phyloP scores from a whole-genome alignment of 2,329 filamentous ascomycete species.

The Mycosphaerella sp. region DNA sequence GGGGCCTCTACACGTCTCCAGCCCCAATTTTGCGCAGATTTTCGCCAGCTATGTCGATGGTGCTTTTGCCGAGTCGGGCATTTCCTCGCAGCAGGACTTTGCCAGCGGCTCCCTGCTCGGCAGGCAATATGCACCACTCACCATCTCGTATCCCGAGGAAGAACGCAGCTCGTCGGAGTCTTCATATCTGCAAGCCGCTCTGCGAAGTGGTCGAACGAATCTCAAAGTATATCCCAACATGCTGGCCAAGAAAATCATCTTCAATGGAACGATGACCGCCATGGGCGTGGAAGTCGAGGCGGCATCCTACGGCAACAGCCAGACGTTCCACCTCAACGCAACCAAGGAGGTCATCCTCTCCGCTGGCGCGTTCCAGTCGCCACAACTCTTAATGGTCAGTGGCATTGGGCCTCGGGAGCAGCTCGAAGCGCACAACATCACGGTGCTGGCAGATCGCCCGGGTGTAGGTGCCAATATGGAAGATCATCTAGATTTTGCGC shows the following conservation, averaged over 20 bases:
- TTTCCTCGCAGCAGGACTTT: constrained; percentile 12
- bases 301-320: not conserved
- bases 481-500: constrained; percentile 13
- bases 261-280: constrained; percentile 12
- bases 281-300: constrained; percentile 18
- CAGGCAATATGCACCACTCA: constrained; percentile 17
- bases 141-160: constrained; percentile 16
- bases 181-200: constrained; percentile 8
- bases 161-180: constrained; percentile 16
- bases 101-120: constrained; percentile 12
- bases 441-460: constrained; percentile 15
- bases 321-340: not conserved
- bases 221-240: constrained; percentile 10
- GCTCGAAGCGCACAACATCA: constrained; percentile 17
- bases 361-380: constrained; percentile 27
- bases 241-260: constrained; percentile 29
- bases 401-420: constrained; percentile 18
- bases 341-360: constrained; percentile 15
- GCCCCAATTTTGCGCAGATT: constrained; percentile 14
- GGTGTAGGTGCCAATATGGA: constrained; percentile 20
- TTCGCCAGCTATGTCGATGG: constrained; percentile 10
- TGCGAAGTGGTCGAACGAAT: constrained; percentile 4
- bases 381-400: constrained; percentile 29
- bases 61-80: constrained; percentile 12
- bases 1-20: constrained; percentile 12